A percentile compares a stretch with the other conserved stretches of the same genome.
Evolutionary conservation across 2,329 filamentous ascomycete species (phyloP).

Genomic region (Dryadomyces quercus-mongolicae): DNA sequence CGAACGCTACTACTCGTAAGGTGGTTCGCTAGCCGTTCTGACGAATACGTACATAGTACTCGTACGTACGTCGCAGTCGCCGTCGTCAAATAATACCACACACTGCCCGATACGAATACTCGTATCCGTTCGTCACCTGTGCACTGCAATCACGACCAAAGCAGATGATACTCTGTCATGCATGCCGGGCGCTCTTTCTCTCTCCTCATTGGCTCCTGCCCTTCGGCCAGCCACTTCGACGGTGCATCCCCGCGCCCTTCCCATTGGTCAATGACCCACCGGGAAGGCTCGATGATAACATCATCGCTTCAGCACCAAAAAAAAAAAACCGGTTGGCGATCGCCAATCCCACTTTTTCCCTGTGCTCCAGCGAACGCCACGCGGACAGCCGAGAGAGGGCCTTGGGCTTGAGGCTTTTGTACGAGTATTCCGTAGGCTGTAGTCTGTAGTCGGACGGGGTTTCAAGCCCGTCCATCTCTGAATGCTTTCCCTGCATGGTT

Average conservation of each 20-base stretch:
- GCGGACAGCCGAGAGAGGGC: not conserved
- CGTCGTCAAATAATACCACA: not conserved
- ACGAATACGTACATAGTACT: not conserved
- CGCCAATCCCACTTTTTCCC: not conserved
- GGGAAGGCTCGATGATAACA: constrained; percentile 8
- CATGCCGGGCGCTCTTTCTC: too few relatives aligned
- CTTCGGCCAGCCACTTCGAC: not conserved
- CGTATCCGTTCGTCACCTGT: not conserved
- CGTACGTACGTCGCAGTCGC: not conserved
- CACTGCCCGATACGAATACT: not conserved
- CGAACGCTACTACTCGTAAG: not conserved
- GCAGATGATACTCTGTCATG: not conserved
- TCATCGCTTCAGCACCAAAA: constrained; percentile 7
- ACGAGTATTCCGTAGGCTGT: not conserved
- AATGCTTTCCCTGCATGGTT: too few relatives aligned
- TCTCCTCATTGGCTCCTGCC: not conserved
- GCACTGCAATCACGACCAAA: not conserved
- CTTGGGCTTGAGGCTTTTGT: not conserved
- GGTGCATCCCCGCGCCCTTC: constrained; percentile 2
- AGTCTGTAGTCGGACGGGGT: not conserved
- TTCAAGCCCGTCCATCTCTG: too few relatives aligned
- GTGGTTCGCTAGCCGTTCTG: constrained; percentile 1
- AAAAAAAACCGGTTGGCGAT: not conserved
- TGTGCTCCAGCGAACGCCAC: not conserved
- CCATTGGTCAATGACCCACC: constrained; percentile 12